Conservation (phyloP, 2,329 filamentous ascomycete species). For the Claviceps sp. region DNA sequence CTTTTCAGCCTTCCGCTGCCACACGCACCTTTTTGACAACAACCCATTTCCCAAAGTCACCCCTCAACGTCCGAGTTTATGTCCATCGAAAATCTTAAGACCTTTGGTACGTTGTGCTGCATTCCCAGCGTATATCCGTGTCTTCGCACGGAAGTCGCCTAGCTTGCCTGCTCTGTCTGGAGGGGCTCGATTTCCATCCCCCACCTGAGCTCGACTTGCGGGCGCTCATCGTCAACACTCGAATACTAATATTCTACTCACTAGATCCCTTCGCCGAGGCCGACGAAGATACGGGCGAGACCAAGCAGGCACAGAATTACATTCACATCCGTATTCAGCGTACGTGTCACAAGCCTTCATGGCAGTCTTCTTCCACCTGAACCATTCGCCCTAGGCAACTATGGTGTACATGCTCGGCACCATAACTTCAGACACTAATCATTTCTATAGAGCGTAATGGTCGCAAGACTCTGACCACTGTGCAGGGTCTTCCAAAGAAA, state of each 20-base stretch:
- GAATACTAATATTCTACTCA: not conserved
- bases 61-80: constrained; percentile 73
- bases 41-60: constrained; percentile 42
- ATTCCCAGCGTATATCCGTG: no score
- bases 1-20: constrained; percentile 35
- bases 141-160: not conserved
- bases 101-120: constrained; percentile 55
- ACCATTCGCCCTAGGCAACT: not conserved
- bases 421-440: constrained; percentile 24
- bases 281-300: constrained; percentile 97
- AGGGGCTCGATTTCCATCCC: not conserved
- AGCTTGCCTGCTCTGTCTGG: not conserved
- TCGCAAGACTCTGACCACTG: constrained; percentile 99
- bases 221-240: constrained; percentile 7
- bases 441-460: constrained; percentile 82
- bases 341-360: constrained; percentile 34
- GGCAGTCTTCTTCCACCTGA: not conserved
- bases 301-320: constrained; percentile 91
- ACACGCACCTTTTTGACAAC: constrained; percentile 14
- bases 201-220: constrained; percentile 9
- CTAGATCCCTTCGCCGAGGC: constrained; percentile 99
- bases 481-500: constrained; percentile 97
- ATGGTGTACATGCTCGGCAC: no score
- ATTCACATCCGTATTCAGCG: constrained; percentile 99
- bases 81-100: constrained; percentile 98